Evolutionary conservation across 495 filamentous ascomycete genomes (phyloP).

Genomic region (Usnea hakonensis): DNA sequence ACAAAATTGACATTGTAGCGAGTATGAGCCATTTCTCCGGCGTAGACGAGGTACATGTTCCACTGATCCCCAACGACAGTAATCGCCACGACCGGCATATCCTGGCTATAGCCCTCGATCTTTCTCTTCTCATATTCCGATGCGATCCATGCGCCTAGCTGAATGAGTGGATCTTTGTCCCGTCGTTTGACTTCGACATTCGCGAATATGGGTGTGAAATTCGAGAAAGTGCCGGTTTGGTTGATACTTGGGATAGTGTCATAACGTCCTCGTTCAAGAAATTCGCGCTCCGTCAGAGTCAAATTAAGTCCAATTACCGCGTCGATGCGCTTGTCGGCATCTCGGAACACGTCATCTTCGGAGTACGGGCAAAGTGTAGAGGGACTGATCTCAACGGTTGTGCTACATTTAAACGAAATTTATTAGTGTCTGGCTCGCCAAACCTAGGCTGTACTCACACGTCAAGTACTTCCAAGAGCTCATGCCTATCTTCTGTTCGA

Average conservation of each 20-base stretch:
- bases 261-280: not conserved
- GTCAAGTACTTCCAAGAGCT: conserved; percentile 3
- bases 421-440: no score
- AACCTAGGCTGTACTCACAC: not conserved
- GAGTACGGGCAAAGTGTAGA: not conserved
- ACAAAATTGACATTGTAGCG: no score
- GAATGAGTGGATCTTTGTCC: no score
- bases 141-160: no score
- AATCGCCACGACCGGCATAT: no score
- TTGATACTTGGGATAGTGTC: conserved; percentile 8
- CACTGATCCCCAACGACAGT: no score
- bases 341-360: not conserved
- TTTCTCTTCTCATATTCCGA: no score
- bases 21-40: no score
- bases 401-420: not conserved
- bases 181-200: conserved; percentile 14
- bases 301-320: conserved; percentile 8
- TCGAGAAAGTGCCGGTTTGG: conserved; percentile 10
- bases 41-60: no score
- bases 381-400: not conserved
- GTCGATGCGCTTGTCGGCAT: conserved; percentile 13
- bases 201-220: conserved; percentile 7
- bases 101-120: no score
- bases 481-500: not conserved
- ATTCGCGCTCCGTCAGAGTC: not conserved